A percentile compares a stretch with the other conserved stretches of the same genome.
Evolutionary conservation across 1,284 basidiomycete genomes (phyloP).

Genomic region (Austropuccinia psidii): DNA sequence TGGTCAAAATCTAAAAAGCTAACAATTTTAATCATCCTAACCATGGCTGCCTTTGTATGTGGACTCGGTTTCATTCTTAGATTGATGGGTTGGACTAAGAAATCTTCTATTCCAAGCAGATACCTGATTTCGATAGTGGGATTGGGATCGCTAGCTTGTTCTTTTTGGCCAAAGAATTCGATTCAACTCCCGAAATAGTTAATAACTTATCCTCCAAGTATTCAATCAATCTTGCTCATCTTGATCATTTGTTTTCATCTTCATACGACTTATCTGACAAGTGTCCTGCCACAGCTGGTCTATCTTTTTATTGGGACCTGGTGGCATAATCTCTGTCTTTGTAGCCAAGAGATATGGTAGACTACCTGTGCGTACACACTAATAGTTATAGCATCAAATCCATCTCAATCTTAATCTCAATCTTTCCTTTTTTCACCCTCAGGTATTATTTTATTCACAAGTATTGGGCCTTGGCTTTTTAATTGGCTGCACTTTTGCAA

Average conservation of each 20-base stretch:
- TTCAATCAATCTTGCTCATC: not conserved
- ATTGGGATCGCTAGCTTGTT: conserved; percentile 52
- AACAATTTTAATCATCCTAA: conserved; percentile 13
- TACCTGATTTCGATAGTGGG: conserved; percentile 32
- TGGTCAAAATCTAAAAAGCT: conserved; percentile 9
- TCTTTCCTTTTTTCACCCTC: conserved; percentile 21
- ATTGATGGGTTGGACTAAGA: not conserved
- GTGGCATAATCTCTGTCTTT: conserved; percentile 58
- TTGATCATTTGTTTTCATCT: not conserved
- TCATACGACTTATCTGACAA: conserved; percentile 40
- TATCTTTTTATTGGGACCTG: conserved; percentile 61
- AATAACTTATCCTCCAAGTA: conserved; percentile 53
- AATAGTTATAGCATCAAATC: conserved; percentile 51
- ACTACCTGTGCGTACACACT: conserved; percentile 60
- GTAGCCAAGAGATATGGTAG: conserved; percentile 57
- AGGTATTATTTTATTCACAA: conserved; percentile 43
- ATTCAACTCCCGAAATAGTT: conserved; percentile 57
- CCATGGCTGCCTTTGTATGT: conserved; percentile 35
- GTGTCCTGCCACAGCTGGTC: conserved; percentile 54
- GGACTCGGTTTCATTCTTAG: too few species aligned
- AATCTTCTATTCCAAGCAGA: not conserved
- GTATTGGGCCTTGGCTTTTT: conserved; percentile 54
- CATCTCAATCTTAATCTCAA: not conserved
- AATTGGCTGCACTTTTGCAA: conserved; percentile 56
- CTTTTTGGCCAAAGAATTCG: conserved; percentile 55